Base-by-base conservation (phyloP, 495 filamentous ascomycete genomes). In the Paragyromitra xinjiangensis region DNA sequence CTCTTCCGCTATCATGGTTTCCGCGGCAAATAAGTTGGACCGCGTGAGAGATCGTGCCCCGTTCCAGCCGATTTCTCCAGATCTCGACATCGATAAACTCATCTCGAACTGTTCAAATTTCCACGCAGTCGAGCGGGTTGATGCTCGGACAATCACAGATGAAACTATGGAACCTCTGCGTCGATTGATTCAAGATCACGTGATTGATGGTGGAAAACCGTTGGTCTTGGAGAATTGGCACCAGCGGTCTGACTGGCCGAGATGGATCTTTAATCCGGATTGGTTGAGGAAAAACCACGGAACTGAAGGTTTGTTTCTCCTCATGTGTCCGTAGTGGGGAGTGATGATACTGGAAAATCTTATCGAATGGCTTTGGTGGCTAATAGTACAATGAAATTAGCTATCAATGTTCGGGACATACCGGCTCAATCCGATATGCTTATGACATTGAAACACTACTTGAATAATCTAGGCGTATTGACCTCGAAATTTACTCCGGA, bases 211-310 rank as follows among this genome's bases (percentile, higher is more conserved):
- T 22, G 95, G 95, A 6, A 92, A 91, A 69, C 95, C 95, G 12
- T 85, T 98, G 22, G 92, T 98, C 51, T 89, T 98, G 55, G 92
- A 95, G 82, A 94, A 93, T 29, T 98, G 93, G 86, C 85, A 92
- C 29, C 77, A 87, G 14, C 86, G 89, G 19, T 84, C 91, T 55
- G 90, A 91, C 74, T 87, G 91, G 29, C 88, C 88, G 11, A 83
- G 83, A 48, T 88, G 88, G 81, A 88, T 95, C 0, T 99, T 98
- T 83, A 92, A 91, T 39, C 85, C 88, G 14, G 83, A 87, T 71
- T 99, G 95, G 95, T 85, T 99, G 29, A 88, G 89, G 80, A 84
- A 87, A 26, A 90, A 92, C 22, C 88, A 91, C 82, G 89, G 91
- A 68, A 89, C 88, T 66, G 94, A 97, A 80, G 86, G 92, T 94